These are phyloP conservation scores for Colletotrichum neosansevieriae DNA, from an alignment of 2,329 filamentous ascomycete genomes.

Conservation along the genomic window DNA sequence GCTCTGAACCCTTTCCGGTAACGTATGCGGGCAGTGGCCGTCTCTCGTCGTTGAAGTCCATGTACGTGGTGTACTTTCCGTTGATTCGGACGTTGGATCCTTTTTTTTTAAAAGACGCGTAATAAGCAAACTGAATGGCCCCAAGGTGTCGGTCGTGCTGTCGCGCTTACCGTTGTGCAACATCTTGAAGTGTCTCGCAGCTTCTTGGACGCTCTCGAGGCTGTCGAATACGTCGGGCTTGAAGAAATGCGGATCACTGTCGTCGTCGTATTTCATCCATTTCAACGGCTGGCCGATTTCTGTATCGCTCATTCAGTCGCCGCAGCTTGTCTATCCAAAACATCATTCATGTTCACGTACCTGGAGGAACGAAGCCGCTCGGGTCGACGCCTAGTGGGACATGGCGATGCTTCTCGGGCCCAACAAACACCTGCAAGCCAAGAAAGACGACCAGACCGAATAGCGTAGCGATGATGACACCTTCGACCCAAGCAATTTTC, in stretches of 20 bases:
- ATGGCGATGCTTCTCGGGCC: neutral
- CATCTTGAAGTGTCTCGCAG: constrained; percentile 30
- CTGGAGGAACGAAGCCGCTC: constrained; percentile 28
- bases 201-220: constrained; percentile 18
- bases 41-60: constrained; percentile 20
- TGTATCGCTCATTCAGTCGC: neutral
- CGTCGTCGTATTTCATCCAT: constrained; percentile 30
- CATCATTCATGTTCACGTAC: neutral
- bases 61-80: constrained; percentile 28
- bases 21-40: constrained; percentile 10
- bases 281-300: constrained; percentile 29
- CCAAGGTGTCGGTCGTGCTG: no score
- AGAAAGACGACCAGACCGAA: constrained; percentile 10
- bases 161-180: constrained; percentile 16
- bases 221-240: constrained; percentile 25
- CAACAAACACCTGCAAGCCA: neutral
- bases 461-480: constrained; percentile 5
- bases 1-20: constrained; percentile 17
- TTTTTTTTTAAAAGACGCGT: neutral
- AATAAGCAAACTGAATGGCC: no score
- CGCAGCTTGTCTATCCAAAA: neutral
- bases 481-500: constrained; percentile 10
- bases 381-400: constrained; percentile 23
- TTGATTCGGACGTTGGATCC: constrained; percentile 29
- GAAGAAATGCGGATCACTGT: constrained; percentile 28